Evolutionary conservation across 2,329 filamentous ascomycete genomes (phyloP).

Genomic region (Elsinoe necatrix): DNA sequence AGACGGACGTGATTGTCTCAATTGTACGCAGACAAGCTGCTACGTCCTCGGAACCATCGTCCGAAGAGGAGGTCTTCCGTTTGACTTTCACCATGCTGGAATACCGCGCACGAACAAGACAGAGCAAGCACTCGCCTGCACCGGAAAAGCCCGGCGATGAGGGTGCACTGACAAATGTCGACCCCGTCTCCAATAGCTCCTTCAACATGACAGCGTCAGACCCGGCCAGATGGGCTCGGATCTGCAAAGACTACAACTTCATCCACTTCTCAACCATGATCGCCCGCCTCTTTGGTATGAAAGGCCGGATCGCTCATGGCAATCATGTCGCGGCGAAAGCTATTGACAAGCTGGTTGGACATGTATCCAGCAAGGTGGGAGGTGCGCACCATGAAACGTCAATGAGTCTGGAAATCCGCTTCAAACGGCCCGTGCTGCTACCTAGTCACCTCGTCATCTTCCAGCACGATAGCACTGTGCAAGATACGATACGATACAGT

Average conservation of each 20-base stretch:
- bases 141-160: neutral
- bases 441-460: neutral
- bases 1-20: neutral
- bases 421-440: neutral
- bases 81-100: neutral
- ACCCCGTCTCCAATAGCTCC: neutral
- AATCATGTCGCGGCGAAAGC: slow-evolving; percentile 20
- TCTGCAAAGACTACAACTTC: slow-evolving; percentile 21
- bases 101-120: neutral
- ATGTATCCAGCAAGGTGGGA: too few relatives aligned
- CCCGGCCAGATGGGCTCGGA: slow-evolving; percentile 18
- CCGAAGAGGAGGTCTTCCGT: neutral
- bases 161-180: neutral
- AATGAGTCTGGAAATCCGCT: neutral
- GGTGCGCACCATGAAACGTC: too few relatives aligned
- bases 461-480: neutral
- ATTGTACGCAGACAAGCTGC: neutral
- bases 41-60: neutral
- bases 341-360: neutral
- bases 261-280: slow-evolving; percentile 19
- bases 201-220: slow-evolving; percentile 11
- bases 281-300: slow-evolving; percentile 19
- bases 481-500: neutral
- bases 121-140: neutral
- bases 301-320: slow-evolving; percentile 19